Base-by-base conservation (phyloP, 176 grass and related monocot genomes). In the Musa troglodytarum region DNA sequence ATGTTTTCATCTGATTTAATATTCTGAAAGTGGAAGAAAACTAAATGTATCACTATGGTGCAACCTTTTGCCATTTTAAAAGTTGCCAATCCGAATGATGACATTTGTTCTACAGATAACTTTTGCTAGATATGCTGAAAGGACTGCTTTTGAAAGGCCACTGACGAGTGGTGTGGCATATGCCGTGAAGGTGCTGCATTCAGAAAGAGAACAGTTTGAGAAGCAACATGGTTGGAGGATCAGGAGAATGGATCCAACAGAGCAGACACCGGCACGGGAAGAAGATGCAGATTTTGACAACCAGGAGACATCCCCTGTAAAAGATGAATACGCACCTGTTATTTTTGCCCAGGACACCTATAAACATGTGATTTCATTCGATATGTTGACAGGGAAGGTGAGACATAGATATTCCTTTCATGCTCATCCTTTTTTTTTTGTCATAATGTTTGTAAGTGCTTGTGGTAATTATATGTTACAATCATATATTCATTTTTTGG, bases 101-200 rank as follows among this genome's bases (percentile, higher is more conserved):
- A 10, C 12, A 14, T n/a, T 71, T 71, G 34, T 43, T 4, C 34
- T 79, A 84, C 88, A 99, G 96, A 78, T 54, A 43, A 99, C 91
- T 58, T 99, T 99, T 80, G 91, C 96, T 26, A 82, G 74, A 82
- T 99, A 99, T 77, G 96, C 96, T 11, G 96, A 99, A 82, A 84
- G 96, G 82, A 99, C 96, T 73, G 86, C 96, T 63, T 99, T 99
- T 80, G 96, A 99, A 85, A 82, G 96, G 65, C 96, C 96, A 70
- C 86, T 99, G 24, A 99, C 96, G 29, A 99, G 91, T 82, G 96
- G 96, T 15, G 96, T 99, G 72, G 96, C 96, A 64, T 99, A 99
- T 82, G 96, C 91, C 61, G 91, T 99, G 20, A 76, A 79, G 77
- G 86, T 99, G 25, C 74, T 79, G 81, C 91, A 94, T 82, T 68